These are phyloP conservation scores for Sicyos baderoa DNA, from an alignment of 306 rosid genomes.

Conservation along the genomic window DNA sequence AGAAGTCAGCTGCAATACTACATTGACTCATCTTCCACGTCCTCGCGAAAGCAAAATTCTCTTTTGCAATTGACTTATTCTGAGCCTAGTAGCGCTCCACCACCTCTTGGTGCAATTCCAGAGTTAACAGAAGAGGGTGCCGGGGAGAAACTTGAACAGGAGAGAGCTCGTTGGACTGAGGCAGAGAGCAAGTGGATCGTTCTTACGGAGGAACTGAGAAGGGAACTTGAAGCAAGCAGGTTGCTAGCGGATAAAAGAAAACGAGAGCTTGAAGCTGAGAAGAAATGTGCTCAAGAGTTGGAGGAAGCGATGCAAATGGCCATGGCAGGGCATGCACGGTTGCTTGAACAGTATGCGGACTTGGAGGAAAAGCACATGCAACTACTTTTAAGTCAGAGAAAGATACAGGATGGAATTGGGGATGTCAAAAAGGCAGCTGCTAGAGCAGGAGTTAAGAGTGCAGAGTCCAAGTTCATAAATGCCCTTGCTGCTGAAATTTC, in stretches of 20 bases:
- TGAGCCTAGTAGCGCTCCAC: slow-evolving; percentile 41
- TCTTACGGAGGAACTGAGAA: slow-evolving; percentile 76
- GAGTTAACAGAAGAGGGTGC: slow-evolving; percentile 39
- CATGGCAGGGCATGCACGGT: slow-evolving; percentile 79
- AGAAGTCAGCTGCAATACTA: slow-evolving; percentile 88
- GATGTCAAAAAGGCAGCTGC: slow-evolving; percentile 95
- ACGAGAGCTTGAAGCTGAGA: slow-evolving; percentile 74
- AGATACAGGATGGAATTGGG: slow-evolving; percentile 72
- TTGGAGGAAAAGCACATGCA: slow-evolving; percentile 93
- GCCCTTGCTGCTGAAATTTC: slow-evolving; percentile 95
- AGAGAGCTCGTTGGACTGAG: slow-evolving; percentile 79
- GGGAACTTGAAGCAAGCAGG: slow-evolving; percentile 74
- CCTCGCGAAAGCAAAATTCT: slow-evolving; percentile 45
- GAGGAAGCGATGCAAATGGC: slow-evolving; percentile 84
- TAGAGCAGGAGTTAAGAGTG: slow-evolving; percentile 86
- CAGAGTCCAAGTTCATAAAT: slow-evolving; percentile 87
- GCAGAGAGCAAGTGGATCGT: slow-evolving; percentile 88
- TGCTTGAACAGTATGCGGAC: slow-evolving; percentile 89
- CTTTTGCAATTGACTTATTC: slow-evolving; percentile 53
- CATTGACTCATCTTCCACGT: slow-evolving; percentile 52
- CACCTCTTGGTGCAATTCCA: slow-evolving; percentile 39
- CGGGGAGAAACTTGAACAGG: slow-evolving; percentile 57
- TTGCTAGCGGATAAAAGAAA: slow-evolving; percentile 53
- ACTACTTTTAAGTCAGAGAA: slow-evolving; percentile 80
- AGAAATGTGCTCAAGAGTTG: slow-evolving; percentile 73